A percentile compares a stretch with the other conserved stretches of the same genome.
Conservation (phyloP, 2,329 filamentous ascomycete species). For the Graphilbum ipis-grandicollis region DNA sequence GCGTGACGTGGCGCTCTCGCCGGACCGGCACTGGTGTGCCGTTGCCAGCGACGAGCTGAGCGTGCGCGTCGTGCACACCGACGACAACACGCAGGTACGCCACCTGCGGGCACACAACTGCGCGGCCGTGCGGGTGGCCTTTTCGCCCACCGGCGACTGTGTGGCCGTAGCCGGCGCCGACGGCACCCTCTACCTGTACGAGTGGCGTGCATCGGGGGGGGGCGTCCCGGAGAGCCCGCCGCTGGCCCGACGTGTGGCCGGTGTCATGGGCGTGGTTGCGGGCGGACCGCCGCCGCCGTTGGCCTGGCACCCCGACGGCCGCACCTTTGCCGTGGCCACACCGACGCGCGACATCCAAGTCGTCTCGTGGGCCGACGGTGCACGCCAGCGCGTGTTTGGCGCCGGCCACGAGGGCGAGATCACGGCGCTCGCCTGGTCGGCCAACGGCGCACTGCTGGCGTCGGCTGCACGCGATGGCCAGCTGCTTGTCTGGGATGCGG, state of each 20-base stretch:
- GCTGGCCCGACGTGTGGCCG: slow-evolving; percentile 75
- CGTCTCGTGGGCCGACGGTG: slow-evolving; percentile 79
- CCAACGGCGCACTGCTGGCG: slow-evolving; percentile 77
- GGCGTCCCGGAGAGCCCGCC: too few species aligned
- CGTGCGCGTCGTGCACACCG: slow-evolving; percentile 73
- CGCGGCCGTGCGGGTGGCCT: slow-evolving; percentile 80
- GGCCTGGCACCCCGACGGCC: slow-evolving; percentile 87
- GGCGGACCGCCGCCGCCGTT: slow-evolving; percentile 59
- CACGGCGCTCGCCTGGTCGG: slow-evolving; percentile 80
- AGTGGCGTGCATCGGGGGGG: too few species aligned
- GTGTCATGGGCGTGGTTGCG: slow-evolving; percentile 56
- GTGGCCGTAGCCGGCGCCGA: slow-evolving; percentile 75
- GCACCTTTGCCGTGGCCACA: slow-evolving; percentile 75
- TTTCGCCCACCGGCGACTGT: slow-evolving; percentile 44
- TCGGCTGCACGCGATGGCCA: slow-evolving; percentile 51
- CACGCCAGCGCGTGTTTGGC: slow-evolving; percentile 63
- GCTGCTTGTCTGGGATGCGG: slow-evolving; percentile 74
- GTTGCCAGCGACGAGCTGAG: slow-evolving; percentile 93
- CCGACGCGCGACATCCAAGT: slow-evolving; percentile 70
- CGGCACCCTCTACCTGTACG: slow-evolving; percentile 81
- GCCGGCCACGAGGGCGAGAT: slow-evolving; percentile 71
- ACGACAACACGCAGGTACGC: slow-evolving; percentile 59
- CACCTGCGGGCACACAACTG: slow-evolving; percentile 70
- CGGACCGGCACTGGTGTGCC: slow-evolving; percentile 72
- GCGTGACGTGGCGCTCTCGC: slow-evolving; percentile 68